Base-by-base conservation (phyloP, 2,329 filamentous ascomycete species). In the Helotiales sp. region DNA sequence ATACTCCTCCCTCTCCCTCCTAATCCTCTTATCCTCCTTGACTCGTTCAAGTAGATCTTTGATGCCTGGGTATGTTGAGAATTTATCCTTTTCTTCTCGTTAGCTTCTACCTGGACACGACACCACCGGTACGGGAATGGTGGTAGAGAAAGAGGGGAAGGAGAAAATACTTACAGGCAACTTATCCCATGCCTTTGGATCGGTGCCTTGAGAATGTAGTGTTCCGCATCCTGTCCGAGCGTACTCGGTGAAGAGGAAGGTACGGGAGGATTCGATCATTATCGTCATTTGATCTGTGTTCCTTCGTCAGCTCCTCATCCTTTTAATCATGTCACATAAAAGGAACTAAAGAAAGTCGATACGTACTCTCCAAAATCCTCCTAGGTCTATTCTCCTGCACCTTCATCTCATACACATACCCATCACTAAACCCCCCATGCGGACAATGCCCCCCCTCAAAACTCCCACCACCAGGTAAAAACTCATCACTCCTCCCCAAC, bases 161-260 rank as follows among this genome's bases (percentile, higher is more conserved):
- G 12, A 25, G 17, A 27, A 27, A 42, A 47, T 79, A 64, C 80
- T 77, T 62, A 81, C 79, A 1, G 81, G 77, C 6, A 82, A 69
- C 42, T 74, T 72, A 63, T 82, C 79, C 79, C 80, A 82, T 74
- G 81, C 77, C 57, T 73, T 76, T 0, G 76, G 76, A 60, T 79
- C 76, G 29, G 64, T 66, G 15, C 61, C 62, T 34, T 77, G 74
- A 53, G 74, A 72, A 50, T 71, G 68, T 30, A 69, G 62, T 34
- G 69, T 65, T 22, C 70, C 66, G 55, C 68, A 65, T 0, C 61
- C 70, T 12, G 69, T 69, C 52, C 68, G 72, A 2, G 81, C 82
- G 74, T 79, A 85, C 50, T 84, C 81, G 2, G 81, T 83, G 53
- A 83, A 80, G 12, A 80, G 79, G 17, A 84, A 80, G 70, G 82